phyloP scores from a whole-genome alignment of 2,329 filamentous ascomycete genomes.

The Pseudogymnoascus destructans region DNA sequence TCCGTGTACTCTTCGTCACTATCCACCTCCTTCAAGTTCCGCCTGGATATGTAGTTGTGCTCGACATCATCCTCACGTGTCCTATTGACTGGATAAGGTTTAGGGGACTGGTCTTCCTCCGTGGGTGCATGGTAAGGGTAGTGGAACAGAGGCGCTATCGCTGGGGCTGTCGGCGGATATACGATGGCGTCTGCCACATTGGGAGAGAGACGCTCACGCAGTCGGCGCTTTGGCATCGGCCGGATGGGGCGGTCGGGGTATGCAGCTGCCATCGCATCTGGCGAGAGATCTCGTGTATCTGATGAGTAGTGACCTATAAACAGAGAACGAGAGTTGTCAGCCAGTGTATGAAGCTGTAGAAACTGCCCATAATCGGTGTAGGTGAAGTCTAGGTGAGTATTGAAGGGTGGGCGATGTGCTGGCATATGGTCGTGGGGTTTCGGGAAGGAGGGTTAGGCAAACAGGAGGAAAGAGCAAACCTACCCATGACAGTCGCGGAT shows the following conservation, averaged over 20 bases:
- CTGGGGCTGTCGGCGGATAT: slow-evolving; percentile 65
- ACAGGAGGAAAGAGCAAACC: slow-evolving; percentile 8
- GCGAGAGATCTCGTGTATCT: slow-evolving; percentile 42
- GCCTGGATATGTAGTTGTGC: slow-evolving; percentile 31
- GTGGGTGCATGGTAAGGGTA: slow-evolving; percentile 37
- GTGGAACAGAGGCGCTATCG: slow-evolving; percentile 62
- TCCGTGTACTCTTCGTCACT: slow-evolving; percentile 47
- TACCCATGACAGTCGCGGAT: slow-evolving; percentile 8
- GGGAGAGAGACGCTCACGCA: slow-evolving; percentile 76
- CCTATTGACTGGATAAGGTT: slow-evolving; percentile 15
- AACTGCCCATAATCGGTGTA: slow-evolving; percentile 1
- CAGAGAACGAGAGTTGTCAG: background rate
- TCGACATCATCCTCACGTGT: slow-evolving; percentile 23
- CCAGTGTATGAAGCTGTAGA: background rate
- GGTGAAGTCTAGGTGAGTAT: background rate
- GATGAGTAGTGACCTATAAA: slow-evolving; percentile 24
- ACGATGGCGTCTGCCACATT: slow-evolving; percentile 72
- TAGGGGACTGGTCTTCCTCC: slow-evolving; percentile 25
- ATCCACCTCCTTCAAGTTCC: slow-evolving; percentile 42
- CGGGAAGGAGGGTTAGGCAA: slow-evolving; percentile 6
- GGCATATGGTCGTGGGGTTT: slow-evolving; percentile 4
- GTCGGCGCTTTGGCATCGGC: slow-evolving; percentile 75
- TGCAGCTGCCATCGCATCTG: slow-evolving; percentile 65
- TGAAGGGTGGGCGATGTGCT: background rate
- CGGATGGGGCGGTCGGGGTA: slow-evolving; percentile 88